Conservation (phyloP, 768 basidiomycete species). For the Neoboletus brunneissimus region DNA sequence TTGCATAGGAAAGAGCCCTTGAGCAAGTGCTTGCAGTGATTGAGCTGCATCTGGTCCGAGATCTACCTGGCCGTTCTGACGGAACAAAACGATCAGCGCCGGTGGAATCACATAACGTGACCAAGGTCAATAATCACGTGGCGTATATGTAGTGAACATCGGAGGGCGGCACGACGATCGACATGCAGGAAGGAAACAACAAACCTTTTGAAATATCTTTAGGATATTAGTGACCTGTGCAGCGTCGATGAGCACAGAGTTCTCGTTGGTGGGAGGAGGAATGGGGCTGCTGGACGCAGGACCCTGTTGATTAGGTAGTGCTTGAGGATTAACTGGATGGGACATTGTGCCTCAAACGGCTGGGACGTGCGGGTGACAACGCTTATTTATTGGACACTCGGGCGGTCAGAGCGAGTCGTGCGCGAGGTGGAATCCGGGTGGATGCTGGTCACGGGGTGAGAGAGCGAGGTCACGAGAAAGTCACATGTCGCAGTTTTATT, state of each 20-base stretch:
- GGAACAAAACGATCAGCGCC: slow-evolving; percentile 1
- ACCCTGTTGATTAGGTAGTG: slow-evolving; percentile 14
- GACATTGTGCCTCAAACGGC: slow-evolving; percentile 12
- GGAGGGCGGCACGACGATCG: neutral
- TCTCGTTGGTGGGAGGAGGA: slow-evolving; percentile 10
- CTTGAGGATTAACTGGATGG: slow-evolving; percentile 6
- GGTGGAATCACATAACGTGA: slow-evolving; percentile 19
- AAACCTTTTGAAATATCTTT: slow-evolving; percentile 57
- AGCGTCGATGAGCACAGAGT: slow-evolving; percentile 38
- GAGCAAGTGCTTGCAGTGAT: slow-evolving; percentile 52
- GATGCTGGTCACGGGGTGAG: slow-evolving; percentile 43
- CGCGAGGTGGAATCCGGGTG: slow-evolving; percentile 11
- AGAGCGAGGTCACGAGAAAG: slow-evolving; percentile 40
- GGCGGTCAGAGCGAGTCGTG: neutral
- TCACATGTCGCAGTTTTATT: slow-evolving; percentile 41
- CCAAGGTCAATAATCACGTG: slow-evolving; percentile 27
- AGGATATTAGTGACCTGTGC: slow-evolving; percentile 60
- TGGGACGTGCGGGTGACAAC: neutral
- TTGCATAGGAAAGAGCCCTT: slow-evolving; percentile 35
- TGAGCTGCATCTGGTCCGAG: slow-evolving; percentile 63
- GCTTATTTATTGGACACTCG: slow-evolving; percentile 1
- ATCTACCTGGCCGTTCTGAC: slow-evolving; percentile 47
- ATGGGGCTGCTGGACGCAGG: slow-evolving; percentile 8
- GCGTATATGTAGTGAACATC: slow-evolving; percentile 6
- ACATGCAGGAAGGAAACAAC: slow-evolving; percentile 16